These are phyloP conservation scores for Solanum medicagineum DNA, from an alignment of 257 asterid genomes.

Conservation along the genomic window DNA sequence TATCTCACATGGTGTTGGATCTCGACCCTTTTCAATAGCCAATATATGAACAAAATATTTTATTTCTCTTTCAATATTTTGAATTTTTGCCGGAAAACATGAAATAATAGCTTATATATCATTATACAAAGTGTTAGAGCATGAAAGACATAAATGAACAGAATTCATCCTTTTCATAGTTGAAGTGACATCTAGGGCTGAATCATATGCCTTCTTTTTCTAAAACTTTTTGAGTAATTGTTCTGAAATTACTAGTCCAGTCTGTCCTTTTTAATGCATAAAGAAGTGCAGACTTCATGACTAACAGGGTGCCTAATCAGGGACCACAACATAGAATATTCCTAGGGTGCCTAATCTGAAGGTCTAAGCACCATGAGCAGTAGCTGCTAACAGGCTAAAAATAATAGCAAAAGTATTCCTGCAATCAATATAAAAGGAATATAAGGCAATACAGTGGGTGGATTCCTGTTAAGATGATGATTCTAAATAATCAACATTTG, in stretches of 20 bases:
- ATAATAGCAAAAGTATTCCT: no score
- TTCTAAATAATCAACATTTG: constrained; percentile 63
- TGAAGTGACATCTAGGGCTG: constrained; percentile 12
- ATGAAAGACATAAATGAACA: neutral
- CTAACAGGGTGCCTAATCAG: neutral
- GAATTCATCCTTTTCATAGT: neutral
- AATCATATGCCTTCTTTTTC: neutral
- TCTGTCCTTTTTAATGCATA: neutral
- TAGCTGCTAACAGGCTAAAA: no score
- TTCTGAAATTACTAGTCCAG: neutral
- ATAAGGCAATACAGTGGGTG: constrained; percentile 28
- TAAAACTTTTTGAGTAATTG: neutral
- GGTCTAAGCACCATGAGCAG: no score
- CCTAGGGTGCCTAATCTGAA: no score
- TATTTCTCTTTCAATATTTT: no score
- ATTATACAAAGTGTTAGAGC: neutral
- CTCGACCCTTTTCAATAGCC: no score
- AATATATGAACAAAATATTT: no score
- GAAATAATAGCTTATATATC: no score
- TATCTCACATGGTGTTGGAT: no score
- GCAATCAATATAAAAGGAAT: no score
- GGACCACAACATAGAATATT: neutral
- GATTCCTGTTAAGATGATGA: constrained; percentile 68
- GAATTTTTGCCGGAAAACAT: no score
- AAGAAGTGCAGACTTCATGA: neutral